These are phyloP conservation scores for Trametes polyzona DNA, from an alignment of 1,284 basidiomycete species.

Conservation along the genomic window DNA sequence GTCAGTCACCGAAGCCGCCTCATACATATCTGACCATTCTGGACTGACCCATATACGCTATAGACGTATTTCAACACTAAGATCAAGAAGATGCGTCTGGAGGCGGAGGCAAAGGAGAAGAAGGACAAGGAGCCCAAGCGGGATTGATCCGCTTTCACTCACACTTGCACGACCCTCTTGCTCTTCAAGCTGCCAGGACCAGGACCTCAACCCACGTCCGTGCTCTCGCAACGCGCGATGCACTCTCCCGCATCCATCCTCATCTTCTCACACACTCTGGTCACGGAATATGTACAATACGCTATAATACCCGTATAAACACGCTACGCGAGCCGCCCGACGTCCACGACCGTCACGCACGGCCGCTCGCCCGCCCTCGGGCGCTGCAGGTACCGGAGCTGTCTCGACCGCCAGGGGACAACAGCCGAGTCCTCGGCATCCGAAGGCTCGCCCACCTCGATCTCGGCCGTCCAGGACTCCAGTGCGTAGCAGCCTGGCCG, in stretches of 20 bases:
- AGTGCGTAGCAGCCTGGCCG: constrained; percentile 69
- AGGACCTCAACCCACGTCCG: neutral
- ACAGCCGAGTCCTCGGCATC: neutral
- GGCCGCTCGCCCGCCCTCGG: constrained; percentile 42
- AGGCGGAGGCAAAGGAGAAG: constrained; percentile 49
- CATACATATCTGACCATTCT: neutral
- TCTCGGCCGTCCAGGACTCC: constrained; percentile 66
- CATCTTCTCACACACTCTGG: neutral
- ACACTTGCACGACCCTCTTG: neutral
- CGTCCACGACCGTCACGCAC: constrained; percentile 49
- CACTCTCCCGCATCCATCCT: neutral
- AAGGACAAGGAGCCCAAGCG: constrained; percentile 50
- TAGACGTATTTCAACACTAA: constrained; percentile 77
- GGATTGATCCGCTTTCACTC: constrained; percentile 23
- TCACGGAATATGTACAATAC: constrained; percentile 13
- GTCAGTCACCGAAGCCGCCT: constrained; percentile 43
- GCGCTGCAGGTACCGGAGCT: constrained; percentile 55
- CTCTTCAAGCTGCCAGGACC: neutral
- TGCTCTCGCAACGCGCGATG: neutral
- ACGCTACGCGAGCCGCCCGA: constrained; percentile 22
- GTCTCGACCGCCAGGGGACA: constrained; percentile 39
- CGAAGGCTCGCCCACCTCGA: constrained; percentile 53
- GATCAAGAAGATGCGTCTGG: constrained; percentile 62
- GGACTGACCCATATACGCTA: constrained; percentile 9
- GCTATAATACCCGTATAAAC: constrained; percentile 24